Conservation (phyloP, 1,284 basidiomycete species). For the Ustilago hordei region DNA sequence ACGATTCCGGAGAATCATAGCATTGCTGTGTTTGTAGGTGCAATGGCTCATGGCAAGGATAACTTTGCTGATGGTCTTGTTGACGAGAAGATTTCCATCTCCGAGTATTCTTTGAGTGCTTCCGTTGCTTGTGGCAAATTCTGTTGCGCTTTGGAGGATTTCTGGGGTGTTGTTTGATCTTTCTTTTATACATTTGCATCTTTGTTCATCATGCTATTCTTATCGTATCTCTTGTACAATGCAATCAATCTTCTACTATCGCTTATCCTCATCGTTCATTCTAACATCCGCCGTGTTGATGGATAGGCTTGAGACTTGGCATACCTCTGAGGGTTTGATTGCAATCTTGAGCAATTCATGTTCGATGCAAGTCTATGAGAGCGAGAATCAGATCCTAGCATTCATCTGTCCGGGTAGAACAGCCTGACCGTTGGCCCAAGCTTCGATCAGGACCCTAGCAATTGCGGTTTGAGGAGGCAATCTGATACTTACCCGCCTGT, state of each 20-base stretch:
- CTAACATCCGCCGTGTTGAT: no score
- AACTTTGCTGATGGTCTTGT: conserved; percentile 97
- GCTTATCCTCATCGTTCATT: background rate
- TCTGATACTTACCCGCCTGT: conserved; percentile 10
- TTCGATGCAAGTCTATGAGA: background rate
- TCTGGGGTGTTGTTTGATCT: conserved; percentile 69
- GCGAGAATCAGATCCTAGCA: conserved; percentile 34
- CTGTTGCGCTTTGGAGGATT: conserved; percentile 75
- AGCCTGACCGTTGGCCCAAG: conserved; percentile 76
- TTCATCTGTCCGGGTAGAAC: conserved; percentile 46
- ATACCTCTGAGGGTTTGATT: no score
- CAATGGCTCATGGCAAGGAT: conserved; percentile 77
- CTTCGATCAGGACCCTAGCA: conserved; percentile 77
- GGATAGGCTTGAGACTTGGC: no score
- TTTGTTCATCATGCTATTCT: background rate
- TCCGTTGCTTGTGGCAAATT: conserved; percentile 95
- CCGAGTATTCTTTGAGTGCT: conserved; percentile 92
- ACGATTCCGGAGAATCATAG: conserved; percentile 86
- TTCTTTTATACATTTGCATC: background rate
- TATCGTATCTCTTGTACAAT: background rate
- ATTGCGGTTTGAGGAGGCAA: conserved; percentile 74
- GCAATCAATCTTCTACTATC: background rate
- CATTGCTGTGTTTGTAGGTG: conserved; percentile 94
- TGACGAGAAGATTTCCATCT: conserved; percentile 97
- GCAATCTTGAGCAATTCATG: no score